phyloP scores from a whole-genome alignment of 169 alveolate species.

The Plasmodium relictum region DNA sequence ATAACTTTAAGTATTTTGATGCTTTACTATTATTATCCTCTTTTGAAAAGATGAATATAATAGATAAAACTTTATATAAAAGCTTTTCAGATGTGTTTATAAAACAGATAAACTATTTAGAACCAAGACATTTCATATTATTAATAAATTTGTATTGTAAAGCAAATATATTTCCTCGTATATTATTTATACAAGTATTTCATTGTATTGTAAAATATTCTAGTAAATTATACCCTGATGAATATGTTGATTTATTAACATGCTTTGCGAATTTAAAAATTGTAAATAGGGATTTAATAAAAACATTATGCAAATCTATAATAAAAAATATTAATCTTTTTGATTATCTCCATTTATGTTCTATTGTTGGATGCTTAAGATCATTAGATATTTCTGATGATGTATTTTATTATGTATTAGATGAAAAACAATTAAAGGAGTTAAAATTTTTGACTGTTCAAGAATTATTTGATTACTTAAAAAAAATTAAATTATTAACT shows the following conservation, averaged over 20 bases:
- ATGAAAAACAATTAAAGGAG: constrained; percentile 86
- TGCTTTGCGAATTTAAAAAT: constrained; percentile 81
- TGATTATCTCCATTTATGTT: constrained; percentile 79
- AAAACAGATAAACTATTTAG: constrained; percentile 80
- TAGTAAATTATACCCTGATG: constrained; percentile 80
- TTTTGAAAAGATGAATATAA: constrained; percentile 79
- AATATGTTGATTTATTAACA: constrained; percentile 79
- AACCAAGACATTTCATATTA: constrained; percentile 81
- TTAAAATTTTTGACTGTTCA: constrained; percentile 82
- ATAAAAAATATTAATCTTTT: constrained; percentile 79
- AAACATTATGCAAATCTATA: constrained; percentile 81
- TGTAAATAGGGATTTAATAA: constrained; percentile 78
- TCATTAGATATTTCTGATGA: constrained; percentile 81
- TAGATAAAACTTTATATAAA: constrained; percentile 78
- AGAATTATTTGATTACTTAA: constrained; percentile 84
- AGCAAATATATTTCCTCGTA: constrained; percentile 81
- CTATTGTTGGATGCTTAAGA: constrained; percentile 79
- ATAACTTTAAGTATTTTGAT: constrained; percentile 85
- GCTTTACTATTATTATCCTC: constrained; percentile 79
- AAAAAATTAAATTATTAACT: constrained; percentile 59
- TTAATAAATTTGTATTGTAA: constrained; percentile 79
- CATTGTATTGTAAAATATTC: constrained; percentile 79
- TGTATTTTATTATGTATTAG: constrained; percentile 80
- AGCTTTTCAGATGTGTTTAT: constrained; percentile 81
- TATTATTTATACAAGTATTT: constrained; percentile 82